A percentile compares a stretch with the other conserved stretches of the same genome.
Evolutionary conservation across 768 basidiomycete species (phyloP).

Genomic region (Stropharia rugosoannulata): DNA sequence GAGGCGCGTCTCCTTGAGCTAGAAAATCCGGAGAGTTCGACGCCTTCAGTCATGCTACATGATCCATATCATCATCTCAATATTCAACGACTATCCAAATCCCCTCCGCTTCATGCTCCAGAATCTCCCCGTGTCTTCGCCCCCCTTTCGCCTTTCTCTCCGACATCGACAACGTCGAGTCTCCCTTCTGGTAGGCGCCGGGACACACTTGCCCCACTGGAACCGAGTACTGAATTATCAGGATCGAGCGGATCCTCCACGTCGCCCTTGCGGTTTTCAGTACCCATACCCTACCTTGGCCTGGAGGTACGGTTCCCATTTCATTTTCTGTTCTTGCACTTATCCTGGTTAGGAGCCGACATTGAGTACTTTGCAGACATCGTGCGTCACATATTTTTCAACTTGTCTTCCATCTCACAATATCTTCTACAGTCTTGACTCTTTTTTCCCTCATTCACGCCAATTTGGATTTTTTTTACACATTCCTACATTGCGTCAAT

Average conservation of each 20-base stretch:
- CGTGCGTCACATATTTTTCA: constrained; percentile 26
- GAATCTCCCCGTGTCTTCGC: constrained; percentile 27
- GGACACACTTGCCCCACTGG: constrained; percentile 34
- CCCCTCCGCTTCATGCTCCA: constrained; percentile 31
- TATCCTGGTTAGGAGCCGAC: constrained; percentile 36
- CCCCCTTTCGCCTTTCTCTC: constrained; percentile 42
- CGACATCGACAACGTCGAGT: constrained; percentile 43
- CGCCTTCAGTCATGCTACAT: constrained; percentile 48
- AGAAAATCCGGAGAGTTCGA: constrained; percentile 48
- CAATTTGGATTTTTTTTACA: constrained; percentile 71
- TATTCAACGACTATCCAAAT: constrained; percentile 29
- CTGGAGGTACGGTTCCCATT: constrained; percentile 31
- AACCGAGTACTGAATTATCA: constrained; percentile 39
- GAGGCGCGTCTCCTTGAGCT: constrained; percentile 57
- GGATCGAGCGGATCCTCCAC: constrained; percentile 42
- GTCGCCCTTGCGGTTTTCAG: constrained; percentile 34
- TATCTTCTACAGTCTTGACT: constrained; percentile 43
- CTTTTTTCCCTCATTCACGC: constrained; percentile 54
- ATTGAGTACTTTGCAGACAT: constrained; percentile 32
- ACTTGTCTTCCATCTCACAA: constrained; percentile 6
- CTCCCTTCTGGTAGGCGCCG: constrained; percentile 46
- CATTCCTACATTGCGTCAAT: constrained; percentile 43
- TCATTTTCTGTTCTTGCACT: neutral
- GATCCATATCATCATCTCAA: constrained; percentile 46
- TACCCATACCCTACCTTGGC: constrained; percentile 36